Evolutionary conservation across 2,329 filamentous ascomycete species (phyloP), one percentile per base, ranked within the genome.

Genomic region (Graphiopsis chlorocephala): DNA sequence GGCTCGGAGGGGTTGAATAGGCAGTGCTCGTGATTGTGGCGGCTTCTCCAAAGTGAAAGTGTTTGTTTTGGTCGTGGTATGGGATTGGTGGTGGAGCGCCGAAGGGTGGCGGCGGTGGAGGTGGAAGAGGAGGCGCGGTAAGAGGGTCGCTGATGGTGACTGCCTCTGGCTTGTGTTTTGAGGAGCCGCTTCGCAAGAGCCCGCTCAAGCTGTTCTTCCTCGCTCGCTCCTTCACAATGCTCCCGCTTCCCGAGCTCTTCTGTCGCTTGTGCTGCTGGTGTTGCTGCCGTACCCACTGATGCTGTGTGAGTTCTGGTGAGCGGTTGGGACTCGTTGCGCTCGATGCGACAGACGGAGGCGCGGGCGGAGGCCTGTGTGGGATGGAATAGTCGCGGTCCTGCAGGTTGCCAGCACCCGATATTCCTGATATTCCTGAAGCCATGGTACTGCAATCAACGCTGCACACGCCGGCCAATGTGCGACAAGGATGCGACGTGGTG

Each of bases 301-400:
- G 45, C 14, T 65, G 55, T 33, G 45, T n/a, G n/a, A 64, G 23
- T 17, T 53, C 55, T 26, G 64, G 61, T 29, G 64, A 55, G 29
- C 56, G 55, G 29, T 48, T 62, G 56, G 64, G 52, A 20, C 58
- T 63, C 8, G 38, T 45, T 55, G 57, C 61, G 57, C 61, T 60
- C 58, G 62, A 50, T 38, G 61, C 33, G 53, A 52, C 50, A 14
- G 62, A 52, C 66, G 69, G n/a, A 63, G 58, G 26, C 60, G 64
- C 48, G 42, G 70, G 68, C 11, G 68, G 65, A 26, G 60, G 14
- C 25, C 70, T 68, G 64, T 72, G 71, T 25, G 68, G 63, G 31
- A 63, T 42, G 23, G 65, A 68, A 61, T 71, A 72, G 66, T 72
- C 69, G 35, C 66, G 65, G 42, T 71, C 70, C 45, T 64, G 64